Evolutionary conservation across 805 yeast species (phyloP).

Genomic region (Ogataea pini): DNA sequence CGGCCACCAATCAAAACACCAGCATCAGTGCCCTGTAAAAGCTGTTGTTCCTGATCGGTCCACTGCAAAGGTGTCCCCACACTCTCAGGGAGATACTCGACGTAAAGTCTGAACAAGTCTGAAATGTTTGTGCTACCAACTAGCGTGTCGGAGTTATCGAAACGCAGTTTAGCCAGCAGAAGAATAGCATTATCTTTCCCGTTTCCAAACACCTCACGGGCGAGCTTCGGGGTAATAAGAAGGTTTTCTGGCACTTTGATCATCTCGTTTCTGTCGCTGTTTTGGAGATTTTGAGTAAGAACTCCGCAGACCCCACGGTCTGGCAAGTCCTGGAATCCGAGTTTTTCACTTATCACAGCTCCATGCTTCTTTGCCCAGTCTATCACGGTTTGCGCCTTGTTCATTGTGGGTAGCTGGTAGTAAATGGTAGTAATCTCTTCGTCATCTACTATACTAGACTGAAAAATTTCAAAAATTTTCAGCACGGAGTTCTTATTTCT

Average conservation of each 20-base stretch:
- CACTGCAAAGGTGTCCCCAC: conserved; percentile 70
- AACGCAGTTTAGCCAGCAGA: conserved; percentile 44
- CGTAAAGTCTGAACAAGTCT: conserved; percentile 42
- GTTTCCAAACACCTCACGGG: conserved; percentile 32
- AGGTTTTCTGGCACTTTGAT: conserved; percentile 41
- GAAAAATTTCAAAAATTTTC: conserved; percentile 1
- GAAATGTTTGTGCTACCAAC: conserved; percentile 24
- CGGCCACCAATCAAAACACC: conserved; percentile 53
- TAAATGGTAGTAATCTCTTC: too few relatives aligned
- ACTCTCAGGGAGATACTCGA: conserved; percentile 49
- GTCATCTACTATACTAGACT: too few relatives aligned
- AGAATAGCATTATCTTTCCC: conserved; percentile 29
- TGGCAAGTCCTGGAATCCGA: conserved; percentile 35
- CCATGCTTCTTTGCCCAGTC: conserved; percentile 40
- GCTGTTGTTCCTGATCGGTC: conserved; percentile 49
- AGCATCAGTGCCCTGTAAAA: conserved; percentile 70
- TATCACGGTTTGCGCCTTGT: neutral
- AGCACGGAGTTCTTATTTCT: too few relatives aligned
- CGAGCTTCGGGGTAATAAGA: conserved; percentile 40
- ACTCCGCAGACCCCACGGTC: conserved; percentile 40
- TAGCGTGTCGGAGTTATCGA: conserved; percentile 29
- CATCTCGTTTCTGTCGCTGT: conserved; percentile 21
- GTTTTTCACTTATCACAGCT: conserved; percentile 34
- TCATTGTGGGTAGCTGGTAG: too few relatives aligned
- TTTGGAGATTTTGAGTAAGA: conserved; percentile 17